phyloP scores from a whole-genome alignment of 768 basidiomycete genomes.

The Leucocoprinus sp. region DNA sequence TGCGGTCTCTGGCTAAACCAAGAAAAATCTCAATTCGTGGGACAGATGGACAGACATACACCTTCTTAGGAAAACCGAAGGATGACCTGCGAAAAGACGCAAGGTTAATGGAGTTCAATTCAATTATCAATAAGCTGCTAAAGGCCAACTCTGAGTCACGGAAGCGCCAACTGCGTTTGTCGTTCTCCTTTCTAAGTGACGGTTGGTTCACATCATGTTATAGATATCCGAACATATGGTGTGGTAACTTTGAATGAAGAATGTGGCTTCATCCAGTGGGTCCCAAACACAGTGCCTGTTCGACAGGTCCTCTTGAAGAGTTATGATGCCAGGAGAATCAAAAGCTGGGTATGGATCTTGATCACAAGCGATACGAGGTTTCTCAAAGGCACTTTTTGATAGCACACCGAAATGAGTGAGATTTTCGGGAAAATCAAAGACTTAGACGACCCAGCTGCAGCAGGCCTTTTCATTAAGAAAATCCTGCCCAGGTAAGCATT shows the following conservation, averaged over 20 bases:
- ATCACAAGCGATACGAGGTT: not conserved
- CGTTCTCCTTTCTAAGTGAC: not conserved
- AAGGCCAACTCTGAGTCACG: conserved; percentile 93
- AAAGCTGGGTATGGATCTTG: conserved; percentile 30
- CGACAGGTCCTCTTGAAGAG: conserved; percentile 62
- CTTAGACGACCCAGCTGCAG: conserved; percentile 39
- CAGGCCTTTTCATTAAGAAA: conserved; percentile 40
- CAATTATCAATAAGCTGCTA: conserved; percentile 93
- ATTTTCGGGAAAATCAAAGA: conserved; percentile 46
- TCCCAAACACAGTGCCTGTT: conserved; percentile 82
- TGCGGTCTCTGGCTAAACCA: conserved; percentile 87
- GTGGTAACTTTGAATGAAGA: conserved; percentile 97
- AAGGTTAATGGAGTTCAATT: conserved; percentile 94
- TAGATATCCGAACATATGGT: conserved; percentile 95
- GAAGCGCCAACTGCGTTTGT: conserved; percentile 80
- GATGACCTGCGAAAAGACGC: conserved; percentile 98
- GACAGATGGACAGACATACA: conserved; percentile 75
- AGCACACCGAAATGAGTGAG: conserved; percentile 32
- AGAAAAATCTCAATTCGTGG: conserved; percentile 84
- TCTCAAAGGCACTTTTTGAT: not conserved
- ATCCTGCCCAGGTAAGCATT: conserved; percentile 49
- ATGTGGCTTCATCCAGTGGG: conserved; percentile 98
- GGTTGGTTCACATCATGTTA: conserved; percentile 1
- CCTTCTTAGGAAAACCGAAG: conserved; percentile 93
- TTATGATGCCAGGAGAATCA: conserved; percentile 45